phyloP scores from a whole-genome alignment of 1,139 yeast genomes.

The Blastobotrys serpentis region DNA sequence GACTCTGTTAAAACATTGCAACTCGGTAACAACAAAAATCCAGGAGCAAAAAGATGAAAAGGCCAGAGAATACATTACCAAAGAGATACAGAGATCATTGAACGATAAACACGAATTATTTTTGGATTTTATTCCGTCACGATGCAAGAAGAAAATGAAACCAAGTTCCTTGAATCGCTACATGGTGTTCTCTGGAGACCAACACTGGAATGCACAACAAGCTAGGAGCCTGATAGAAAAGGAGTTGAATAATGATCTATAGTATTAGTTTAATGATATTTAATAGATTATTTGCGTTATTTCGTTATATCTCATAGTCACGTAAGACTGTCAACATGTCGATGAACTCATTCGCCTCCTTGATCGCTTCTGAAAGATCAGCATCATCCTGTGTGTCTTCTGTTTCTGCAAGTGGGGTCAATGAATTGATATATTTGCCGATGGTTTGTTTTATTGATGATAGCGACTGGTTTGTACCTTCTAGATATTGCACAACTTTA shows the following conservation, averaged over 20 bases:
- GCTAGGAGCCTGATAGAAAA: not conserved
- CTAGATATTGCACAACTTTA: slow-evolving; percentile 5
- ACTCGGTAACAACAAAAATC: not conserved
- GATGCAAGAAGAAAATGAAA: not conserved
- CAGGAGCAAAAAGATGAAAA: not conserved
- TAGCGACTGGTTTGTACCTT: not conserved
- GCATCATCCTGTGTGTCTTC: not conserved
- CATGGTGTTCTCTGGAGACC: slow-evolving; percentile 6
- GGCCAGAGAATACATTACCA: not conserved
- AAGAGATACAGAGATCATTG: not conserved
- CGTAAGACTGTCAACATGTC: not conserved
- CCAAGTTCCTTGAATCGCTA: not conserved
- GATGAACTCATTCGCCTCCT: not conserved
- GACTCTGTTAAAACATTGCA: not conserved
- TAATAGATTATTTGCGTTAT: too few species aligned
- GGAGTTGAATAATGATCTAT: not conserved
- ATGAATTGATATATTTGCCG: not conserved
- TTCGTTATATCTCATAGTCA: too few species aligned
- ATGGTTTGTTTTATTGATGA: not conserved
- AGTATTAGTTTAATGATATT: too few species aligned
- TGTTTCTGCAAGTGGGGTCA: not conserved
- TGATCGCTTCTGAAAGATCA: not conserved
- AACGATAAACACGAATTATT: not conserved
- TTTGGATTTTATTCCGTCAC: not conserved
- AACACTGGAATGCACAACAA: not conserved